These are phyloP conservation scores for Halophytophthora polymorphica DNA, from an alignment of 352 stramenopile genomes.

Conservation along the genomic window DNA sequence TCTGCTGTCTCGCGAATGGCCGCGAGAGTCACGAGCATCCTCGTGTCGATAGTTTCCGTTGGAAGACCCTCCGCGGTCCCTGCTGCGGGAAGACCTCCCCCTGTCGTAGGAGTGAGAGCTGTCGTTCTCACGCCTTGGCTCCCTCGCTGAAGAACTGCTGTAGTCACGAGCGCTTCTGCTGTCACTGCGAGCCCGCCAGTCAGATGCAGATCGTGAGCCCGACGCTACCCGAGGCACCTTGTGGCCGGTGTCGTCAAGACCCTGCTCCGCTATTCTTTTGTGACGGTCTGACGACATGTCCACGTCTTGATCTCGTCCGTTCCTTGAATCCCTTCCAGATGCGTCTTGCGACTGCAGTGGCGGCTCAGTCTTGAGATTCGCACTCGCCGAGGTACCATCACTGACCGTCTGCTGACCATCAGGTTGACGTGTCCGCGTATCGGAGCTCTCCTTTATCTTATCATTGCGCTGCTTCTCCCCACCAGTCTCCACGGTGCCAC, in stretches of 20 bases:
- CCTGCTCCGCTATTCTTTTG: constrained; percentile 16
- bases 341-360: neutral
- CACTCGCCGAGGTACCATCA: neutral
- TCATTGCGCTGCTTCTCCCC: neutral
- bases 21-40: constrained; percentile 5
- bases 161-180: constrained; percentile 22
- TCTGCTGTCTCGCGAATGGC: constrained; percentile 9
- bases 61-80: constrained; percentile 6
- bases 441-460: neutral
- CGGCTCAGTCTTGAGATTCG: constrained; percentile 6
- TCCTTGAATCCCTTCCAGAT: constrained; percentile 1
- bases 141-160: constrained; percentile 10
- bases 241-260: constrained; percentile 1
- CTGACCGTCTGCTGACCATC: constrained; percentile 2
- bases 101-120: constrained; percentile 6
- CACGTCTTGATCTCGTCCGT: neutral
- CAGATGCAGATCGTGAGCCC: constrained; percentile 4
- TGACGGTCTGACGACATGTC: constrained; percentile 13
- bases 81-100: constrained; percentile 5
- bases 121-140: constrained; percentile 13
- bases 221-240: constrained; percentile 23
- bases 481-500: neutral
- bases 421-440: no score
- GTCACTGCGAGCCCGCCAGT: constrained; percentile 19
- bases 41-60: constrained; percentile 8